phyloP scores from a whole-genome alignment of 495 filamentous ascomycete genomes.

The Staphylotrichum tortipilum region DNA sequence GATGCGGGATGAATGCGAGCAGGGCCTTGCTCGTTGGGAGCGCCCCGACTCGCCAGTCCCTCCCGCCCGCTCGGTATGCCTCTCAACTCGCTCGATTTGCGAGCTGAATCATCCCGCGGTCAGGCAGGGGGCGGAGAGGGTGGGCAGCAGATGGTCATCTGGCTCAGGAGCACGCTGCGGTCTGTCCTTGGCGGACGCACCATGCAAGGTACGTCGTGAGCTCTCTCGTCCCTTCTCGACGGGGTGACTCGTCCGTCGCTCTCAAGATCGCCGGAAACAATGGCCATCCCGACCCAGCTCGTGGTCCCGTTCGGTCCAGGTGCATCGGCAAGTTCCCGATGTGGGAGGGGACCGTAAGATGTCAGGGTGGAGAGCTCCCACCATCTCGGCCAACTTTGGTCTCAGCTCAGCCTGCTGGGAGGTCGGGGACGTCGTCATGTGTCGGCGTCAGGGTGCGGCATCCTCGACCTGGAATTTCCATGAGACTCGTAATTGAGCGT shows the following conservation, averaged over 20 bases:
- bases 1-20: too few relatives aligned
- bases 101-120: background rate
- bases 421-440: constrained; percentile 11
- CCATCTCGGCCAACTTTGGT: background rate
- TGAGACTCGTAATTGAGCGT: background rate
- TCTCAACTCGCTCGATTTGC: constrained; percentile 1
- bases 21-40: too few relatives aligned
- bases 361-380: background rate
- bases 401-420: constrained; percentile 12
- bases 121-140: too few relatives aligned
- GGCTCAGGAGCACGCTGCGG: too few relatives aligned
- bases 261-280: background rate
- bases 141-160: constrained; percentile 9
- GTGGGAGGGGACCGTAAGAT: constrained; percentile 6
- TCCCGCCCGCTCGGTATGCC: background rate
- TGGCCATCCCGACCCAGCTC: background rate
- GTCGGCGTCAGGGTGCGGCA: constrained; percentile 7
- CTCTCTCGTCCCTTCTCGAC: background rate
- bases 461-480: background rate
- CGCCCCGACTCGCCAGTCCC: constrained; percentile 5
- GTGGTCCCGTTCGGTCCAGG: background rate
- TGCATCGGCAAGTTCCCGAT: constrained; percentile 1
- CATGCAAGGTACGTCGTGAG: constrained; percentile 15
- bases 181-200: constrained; percentile 6
- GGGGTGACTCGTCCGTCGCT: background rate